These are phyloP conservation scores for Tetrahymena thermophila DNA, from an alignment of 73 alveolate species.

Conservation along the genomic window DNA sequence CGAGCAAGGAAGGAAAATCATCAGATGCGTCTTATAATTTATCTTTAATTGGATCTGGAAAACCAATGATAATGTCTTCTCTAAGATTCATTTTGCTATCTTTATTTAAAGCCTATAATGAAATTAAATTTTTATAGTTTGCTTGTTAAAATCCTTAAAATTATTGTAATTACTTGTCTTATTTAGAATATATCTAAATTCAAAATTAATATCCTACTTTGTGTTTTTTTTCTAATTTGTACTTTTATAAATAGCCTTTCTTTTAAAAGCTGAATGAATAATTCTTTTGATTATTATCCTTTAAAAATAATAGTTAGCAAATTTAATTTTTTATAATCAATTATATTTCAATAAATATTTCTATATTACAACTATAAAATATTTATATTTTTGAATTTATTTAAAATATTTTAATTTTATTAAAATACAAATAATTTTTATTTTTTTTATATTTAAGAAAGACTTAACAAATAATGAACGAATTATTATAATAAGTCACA, in stretches of 20 bases:
- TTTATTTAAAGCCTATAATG: neutral
- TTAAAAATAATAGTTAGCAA: neutral
- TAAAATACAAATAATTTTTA: no score
- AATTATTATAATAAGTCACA: no score
- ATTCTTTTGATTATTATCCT: neutral
- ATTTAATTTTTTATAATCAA: no score
- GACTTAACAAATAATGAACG: no score
- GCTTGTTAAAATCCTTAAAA: neutral
- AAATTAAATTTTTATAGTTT: neutral
- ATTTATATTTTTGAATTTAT: no score
- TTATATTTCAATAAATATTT: no score
- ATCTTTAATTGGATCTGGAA: neutral
- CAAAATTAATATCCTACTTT: neutral
- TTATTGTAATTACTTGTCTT: neutral
- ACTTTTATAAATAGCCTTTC: neutral
- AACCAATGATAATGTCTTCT: neutral
- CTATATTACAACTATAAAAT: no score
- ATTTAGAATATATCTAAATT: neutral
- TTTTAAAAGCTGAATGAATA: neutral
- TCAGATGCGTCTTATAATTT: neutral
- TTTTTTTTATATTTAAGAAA: no score
- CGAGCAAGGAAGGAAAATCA: neutral
- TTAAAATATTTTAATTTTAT: no score
- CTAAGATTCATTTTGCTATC: neutral
- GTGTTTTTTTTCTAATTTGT: neutral